A percentile compares a stretch with the other conserved stretches of the same genome.
These are phyloP conservation scores for Fraxinus platypoda DNA, from an alignment of 305 asterid species.

Conservation along the genomic window DNA sequence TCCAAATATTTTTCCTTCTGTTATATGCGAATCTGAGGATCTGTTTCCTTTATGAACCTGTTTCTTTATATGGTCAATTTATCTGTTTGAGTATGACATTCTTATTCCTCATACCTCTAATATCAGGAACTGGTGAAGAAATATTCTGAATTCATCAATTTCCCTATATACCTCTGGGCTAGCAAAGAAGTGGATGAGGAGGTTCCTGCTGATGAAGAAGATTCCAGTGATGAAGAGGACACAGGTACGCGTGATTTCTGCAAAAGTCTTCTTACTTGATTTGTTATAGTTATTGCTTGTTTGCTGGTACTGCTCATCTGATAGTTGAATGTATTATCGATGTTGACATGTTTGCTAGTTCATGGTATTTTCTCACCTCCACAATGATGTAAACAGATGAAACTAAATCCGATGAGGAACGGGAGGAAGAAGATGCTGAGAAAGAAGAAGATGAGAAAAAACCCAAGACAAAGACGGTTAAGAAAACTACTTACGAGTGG, in stretches of 20 bases:
- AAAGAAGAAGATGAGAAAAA: conserved; percentile 63
- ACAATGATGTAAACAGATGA: conserved; percentile 48
- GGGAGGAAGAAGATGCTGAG: conserved; percentile 56
- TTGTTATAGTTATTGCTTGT: background rate
- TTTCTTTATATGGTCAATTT: background rate
- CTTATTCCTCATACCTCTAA: conserved; percentile 13
- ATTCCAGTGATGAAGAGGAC: conserved; percentile 60
- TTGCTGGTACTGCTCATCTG: conserved; percentile 2
- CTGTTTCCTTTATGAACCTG: background rate
- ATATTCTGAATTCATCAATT: conserved; percentile 79
- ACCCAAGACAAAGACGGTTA: conserved; percentile 58
- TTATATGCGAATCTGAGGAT: background rate
- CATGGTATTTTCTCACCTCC: conserved; percentile 13
- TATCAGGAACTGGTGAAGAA: conserved; percentile 71
- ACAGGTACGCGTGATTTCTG: conserved; percentile 32
- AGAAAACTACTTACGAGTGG: conserved; percentile 47
- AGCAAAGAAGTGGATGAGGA: conserved; percentile 79
- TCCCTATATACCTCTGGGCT: conserved; percentile 80
- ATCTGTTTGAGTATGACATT: background rate
- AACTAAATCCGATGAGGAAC: conserved; percentile 52
- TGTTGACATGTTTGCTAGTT: background rate
- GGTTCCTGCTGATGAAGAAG: conserved; percentile 79
- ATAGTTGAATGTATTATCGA: background rate
- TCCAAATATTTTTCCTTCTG: background rate
- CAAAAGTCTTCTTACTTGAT: conserved; percentile 3